Evolutionary conservation across 2,329 filamentous ascomycete genomes (phyloP).

Genomic region (Sporothrix pallida): DNA sequence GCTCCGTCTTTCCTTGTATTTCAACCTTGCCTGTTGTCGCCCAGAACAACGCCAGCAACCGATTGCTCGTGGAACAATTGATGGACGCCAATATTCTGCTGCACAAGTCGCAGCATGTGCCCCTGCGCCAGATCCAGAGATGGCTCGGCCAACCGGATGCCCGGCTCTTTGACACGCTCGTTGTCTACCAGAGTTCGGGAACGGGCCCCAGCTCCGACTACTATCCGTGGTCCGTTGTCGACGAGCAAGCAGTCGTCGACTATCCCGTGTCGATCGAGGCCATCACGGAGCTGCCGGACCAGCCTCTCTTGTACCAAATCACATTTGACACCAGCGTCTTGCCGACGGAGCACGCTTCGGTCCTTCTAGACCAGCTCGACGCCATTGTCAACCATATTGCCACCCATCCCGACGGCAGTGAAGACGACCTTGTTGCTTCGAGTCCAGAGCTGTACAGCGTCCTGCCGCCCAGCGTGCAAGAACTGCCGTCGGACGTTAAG

Average conservation of each 20-base stretch:
- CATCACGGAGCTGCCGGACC: conserved; percentile 54
- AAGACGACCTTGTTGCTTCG: conserved; percentile 48
- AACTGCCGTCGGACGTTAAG: conserved; percentile 61
- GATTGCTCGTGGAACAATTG: conserved; percentile 64
- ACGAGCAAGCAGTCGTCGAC: conserved; percentile 73
- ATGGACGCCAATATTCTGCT: conserved; percentile 69
- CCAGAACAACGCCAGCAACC: conserved; percentile 59
- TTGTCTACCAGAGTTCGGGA: conserved; percentile 76
- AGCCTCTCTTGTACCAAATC: conserved; percentile 64
- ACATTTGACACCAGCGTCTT: conserved; percentile 70
- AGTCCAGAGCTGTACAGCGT: conserved; percentile 64
- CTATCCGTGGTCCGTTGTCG: conserved; percentile 62
- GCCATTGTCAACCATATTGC: conserved; percentile 66
- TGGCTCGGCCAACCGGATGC: conserved; percentile 68
- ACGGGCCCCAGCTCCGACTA: neutral
- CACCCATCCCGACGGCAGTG: conserved; percentile 50
- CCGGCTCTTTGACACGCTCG: conserved; percentile 79
- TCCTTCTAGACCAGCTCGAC: conserved; percentile 76
- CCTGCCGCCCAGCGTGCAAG: conserved; percentile 62
- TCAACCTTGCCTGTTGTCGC: conserved; percentile 77
- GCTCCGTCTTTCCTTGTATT: conserved; percentile 76
- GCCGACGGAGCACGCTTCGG: conserved; percentile 68
- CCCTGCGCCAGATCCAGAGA: conserved; percentile 73
- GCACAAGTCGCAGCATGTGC: conserved; percentile 72
- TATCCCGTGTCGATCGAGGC: conserved; percentile 84